A percentile compares a stretch with the other conserved stretches of the same genome.
phyloP scores from a whole-genome alignment of 805 yeast genomes.

The Spathaspora hagerdaliae region DNA sequence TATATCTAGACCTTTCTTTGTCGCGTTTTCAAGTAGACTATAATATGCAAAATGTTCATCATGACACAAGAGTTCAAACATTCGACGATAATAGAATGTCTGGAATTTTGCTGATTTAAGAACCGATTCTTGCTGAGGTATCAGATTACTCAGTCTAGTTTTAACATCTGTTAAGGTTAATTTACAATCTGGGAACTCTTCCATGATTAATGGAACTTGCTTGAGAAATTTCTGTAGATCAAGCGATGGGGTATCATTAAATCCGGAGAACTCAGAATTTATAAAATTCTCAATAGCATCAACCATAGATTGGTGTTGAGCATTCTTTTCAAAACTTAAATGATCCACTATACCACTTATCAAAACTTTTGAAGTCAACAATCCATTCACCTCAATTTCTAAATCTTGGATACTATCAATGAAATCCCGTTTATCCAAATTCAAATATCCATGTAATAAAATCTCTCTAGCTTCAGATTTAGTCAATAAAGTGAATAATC shows the following conservation, averaged over 20 bases:
- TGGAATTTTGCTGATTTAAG: slow-evolving; percentile 51
- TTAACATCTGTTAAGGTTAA: slow-evolving; percentile 48
- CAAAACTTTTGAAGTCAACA: slow-evolving; percentile 22
- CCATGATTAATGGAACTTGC: slow-evolving; percentile 10
- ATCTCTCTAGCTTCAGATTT: slow-evolving; percentile 61
- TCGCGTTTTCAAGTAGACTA: slow-evolving; percentile 43
- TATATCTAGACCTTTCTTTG: slow-evolving; percentile 43
- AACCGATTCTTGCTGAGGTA: slow-evolving; percentile 52
- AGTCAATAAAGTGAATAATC: slow-evolving; percentile 38
- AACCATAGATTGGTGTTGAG: slow-evolving; percentile 16
- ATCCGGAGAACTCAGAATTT: slow-evolving; percentile 9
- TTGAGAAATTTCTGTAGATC: slow-evolving; percentile 24
- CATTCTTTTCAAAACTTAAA: slow-evolving; percentile 17
- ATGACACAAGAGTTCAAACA: slow-evolving; percentile 36
- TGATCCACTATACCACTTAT: slow-evolving; percentile 67
- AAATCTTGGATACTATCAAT: slow-evolving; percentile 3
- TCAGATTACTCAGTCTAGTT: slow-evolving; percentile 43
- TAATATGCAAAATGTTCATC: slow-evolving; percentile 29
- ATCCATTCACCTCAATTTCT: neutral
- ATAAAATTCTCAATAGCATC: slow-evolving; percentile 18
- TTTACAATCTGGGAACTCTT: slow-evolving; percentile 10
- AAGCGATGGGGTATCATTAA: slow-evolving; percentile 13
- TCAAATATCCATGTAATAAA: slow-evolving; percentile 49
- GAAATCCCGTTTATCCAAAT: slow-evolving; percentile 20
- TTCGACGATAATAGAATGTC: slow-evolving; percentile 53